Evolutionary conservation across 352 stramenopile genomes (phyloP).

Genomic region (Hyphochytrium catenoides): DNA sequence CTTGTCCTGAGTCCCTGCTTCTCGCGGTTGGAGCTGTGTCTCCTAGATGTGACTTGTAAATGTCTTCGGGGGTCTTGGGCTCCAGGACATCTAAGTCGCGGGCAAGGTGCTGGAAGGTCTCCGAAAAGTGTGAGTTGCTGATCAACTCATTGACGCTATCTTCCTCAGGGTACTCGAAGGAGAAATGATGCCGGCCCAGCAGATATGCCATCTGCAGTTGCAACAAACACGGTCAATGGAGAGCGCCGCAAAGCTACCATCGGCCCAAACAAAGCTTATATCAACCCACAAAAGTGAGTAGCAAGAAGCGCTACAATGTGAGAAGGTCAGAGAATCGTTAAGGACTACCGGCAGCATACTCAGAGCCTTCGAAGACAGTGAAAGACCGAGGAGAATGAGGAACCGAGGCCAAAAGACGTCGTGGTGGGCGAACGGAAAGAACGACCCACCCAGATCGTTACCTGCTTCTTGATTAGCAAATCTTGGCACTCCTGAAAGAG

Average conservation of each 20-base stretch:
- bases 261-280: too few relatives aligned
- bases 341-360: too few relatives aligned
- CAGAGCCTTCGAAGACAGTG: too few relatives aligned
- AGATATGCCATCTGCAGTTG: conserved; percentile 86
- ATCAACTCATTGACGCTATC: conserved; percentile 69
- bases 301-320: too few relatives aligned
- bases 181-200: conserved; percentile 78
- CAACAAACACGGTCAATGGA: too few relatives aligned
- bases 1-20: conserved; percentile 36
- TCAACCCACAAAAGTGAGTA: too few relatives aligned
- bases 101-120: conserved; percentile 87
- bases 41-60: conserved; percentile 98
- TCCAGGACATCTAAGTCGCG: conserved; percentile 93
- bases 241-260: too few relatives aligned
- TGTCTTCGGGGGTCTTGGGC: conserved; percentile 89
- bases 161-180: conserved; percentile 78
- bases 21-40: conserved; percentile 70
- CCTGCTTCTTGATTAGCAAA: conserved; percentile 28
- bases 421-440: too few relatives aligned
- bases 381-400: too few relatives aligned
- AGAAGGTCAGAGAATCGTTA: too few relatives aligned
- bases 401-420: too few relatives aligned
- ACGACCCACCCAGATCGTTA: too few relatives aligned
- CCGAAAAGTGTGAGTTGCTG: conserved; percentile 83
- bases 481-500: conserved; percentile 49